Base-by-base conservation (phyloP, 1,284 basidiomycete species). In the Chondrostereum purpureum region DNA sequence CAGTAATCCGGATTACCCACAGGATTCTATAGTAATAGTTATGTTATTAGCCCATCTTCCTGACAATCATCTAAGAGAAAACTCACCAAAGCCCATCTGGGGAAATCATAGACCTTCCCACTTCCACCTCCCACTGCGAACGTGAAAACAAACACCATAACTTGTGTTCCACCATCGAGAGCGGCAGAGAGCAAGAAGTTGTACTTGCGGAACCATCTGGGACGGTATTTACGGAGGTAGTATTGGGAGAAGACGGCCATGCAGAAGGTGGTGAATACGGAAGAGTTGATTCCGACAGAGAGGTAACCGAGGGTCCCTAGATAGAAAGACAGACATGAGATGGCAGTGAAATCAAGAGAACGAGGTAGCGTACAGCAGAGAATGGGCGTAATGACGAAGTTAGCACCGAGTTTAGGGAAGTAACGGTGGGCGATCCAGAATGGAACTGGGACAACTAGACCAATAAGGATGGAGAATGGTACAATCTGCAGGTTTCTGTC, bases 121-220 rank as follows among this genome's bases (percentile, higher is more conserved):
- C 45, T 42, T 10, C 45, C 45, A 21, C 45, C 45, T 48, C 75
- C 78, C 33, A 79, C 76, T 13, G 77, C 75, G 52, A 79, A 78
- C 13, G 72, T 73, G 16, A 75, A 65, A 11, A 68, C 61, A 47
- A 69, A 68, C 16, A 66, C 56, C 59, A 67, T 64, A 14, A 62
- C 58, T 52, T 62, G 48, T 5, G 78, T 75, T 12, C 82, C 83
- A 27, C 82, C 83, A 54, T 85, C 83, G 27, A 83, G 61, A 2
- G 78, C 82, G 20, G 78, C 81, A 6, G 78, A 78, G 1, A 84
- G 63, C 45, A 87, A 70, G 55, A 81, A 85, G 61, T 83, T 85
- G 63, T 83, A 83, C 58, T 80, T 77, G 55, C 70, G 69, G 57
- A 72, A 77, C 72, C 72, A 75, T 20, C 70, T 68, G 56, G 80